A percentile compares a stretch with the other conserved stretches of the same genome.
phyloP scores from a whole-genome alignment of 2,329 filamentous ascomycete genomes.

The Apiospora malaysiana region DNA sequence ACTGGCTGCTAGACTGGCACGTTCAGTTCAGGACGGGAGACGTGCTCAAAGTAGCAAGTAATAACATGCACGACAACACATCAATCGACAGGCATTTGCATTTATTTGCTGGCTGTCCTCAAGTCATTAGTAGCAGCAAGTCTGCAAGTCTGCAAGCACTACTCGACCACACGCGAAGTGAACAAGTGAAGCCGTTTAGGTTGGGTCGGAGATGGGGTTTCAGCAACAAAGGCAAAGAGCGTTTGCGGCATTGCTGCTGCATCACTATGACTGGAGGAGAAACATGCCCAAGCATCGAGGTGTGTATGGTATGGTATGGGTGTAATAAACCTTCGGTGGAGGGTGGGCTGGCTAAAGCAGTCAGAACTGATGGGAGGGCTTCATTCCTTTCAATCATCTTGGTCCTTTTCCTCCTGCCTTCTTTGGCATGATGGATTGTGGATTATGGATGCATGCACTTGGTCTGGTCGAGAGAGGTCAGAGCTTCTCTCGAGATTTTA shows the following conservation, averaged over 20 bases:
- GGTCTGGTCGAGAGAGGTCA: background rate
- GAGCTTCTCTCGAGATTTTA: background rate
- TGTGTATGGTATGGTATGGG: too few relatives aligned
- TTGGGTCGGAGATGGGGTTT: background rate
- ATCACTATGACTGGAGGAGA: background rate
- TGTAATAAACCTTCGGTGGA: background rate
- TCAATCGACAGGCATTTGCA: background rate
- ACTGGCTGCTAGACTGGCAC: too few relatives aligned
- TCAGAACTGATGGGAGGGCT: background rate
- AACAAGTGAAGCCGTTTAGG: background rate
- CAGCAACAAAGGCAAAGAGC: background rate
- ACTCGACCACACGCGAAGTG: too few relatives aligned
- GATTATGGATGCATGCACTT: background rate
- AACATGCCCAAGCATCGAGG: background rate
- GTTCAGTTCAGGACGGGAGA: slow-evolving; percentile 1
- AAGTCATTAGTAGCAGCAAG: too few relatives aligned
- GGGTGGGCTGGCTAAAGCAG: background rate
- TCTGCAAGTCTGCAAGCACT: too few relatives aligned
- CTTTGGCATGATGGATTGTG: background rate
- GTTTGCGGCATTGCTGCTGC: background rate
- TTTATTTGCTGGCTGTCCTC: background rate
- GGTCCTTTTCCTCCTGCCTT: background rate
- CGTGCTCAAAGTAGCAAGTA: slow-evolving; percentile 5
- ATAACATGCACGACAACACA: slow-evolving; percentile 1
- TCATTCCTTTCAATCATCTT: background rate